These are phyloP conservation scores for Protomyces macrosporus DNA, from an alignment of 1,139 yeast genomes.

Conservation along the genomic window DNA sequence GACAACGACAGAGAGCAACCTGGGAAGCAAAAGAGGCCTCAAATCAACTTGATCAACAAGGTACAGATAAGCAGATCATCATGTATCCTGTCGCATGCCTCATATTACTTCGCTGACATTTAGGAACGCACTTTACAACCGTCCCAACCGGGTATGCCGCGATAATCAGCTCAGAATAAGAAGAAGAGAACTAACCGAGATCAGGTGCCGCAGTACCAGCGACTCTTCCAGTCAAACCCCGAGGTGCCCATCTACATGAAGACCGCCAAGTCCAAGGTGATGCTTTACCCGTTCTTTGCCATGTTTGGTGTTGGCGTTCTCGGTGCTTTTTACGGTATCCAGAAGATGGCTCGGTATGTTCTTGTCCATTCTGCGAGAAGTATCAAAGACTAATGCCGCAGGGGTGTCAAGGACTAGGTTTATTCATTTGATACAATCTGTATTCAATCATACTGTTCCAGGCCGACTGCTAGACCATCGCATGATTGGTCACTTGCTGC, in stretches of 20 bases:
- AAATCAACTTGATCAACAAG: no score
- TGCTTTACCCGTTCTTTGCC: conserved; percentile 86
- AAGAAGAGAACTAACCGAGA: not conserved
- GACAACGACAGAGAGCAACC: not conserved
- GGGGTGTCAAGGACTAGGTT: conserved; percentile 18
- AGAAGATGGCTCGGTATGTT: conserved; percentile 21
- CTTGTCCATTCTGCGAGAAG: not conserved
- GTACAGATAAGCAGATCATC: not conserved
- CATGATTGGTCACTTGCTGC: no score
- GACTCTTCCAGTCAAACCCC: conserved; percentile 41
- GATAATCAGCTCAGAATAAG: not conserved
- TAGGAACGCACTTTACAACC: conserved; percentile 23
- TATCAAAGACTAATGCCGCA: not conserved
- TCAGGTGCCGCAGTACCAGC: conserved; percentile 40
- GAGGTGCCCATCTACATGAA: conserved; percentile 42
- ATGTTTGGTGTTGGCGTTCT: conserved; percentile 45
- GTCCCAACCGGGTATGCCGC: conserved; percentile 12
- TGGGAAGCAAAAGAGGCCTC: not conserved
- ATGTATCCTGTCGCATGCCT: not conserved
- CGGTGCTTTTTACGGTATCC: conserved; percentile 23
- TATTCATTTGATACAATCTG: not conserved
- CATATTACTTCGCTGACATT: not conserved
- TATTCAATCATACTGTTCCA: no score
- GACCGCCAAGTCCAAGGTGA: conserved; percentile 61
- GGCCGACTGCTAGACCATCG: no score